Evolutionary conservation across 345 rosid genomes (phyloP).

Genomic region (Syzygium aqueum): DNA sequence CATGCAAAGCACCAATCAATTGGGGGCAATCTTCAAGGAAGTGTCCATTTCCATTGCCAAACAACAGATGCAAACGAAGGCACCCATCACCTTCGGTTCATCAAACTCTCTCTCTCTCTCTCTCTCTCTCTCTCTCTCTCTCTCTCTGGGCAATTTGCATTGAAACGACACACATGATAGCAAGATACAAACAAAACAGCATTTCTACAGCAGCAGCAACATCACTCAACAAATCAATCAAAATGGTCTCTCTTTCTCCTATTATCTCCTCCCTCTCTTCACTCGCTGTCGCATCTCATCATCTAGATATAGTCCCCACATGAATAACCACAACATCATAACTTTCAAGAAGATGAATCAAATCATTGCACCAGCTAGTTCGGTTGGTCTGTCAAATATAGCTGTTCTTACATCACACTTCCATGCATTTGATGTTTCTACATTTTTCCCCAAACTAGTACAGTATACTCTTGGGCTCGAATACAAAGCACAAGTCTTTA

Average conservation of each 20-base stretch:
- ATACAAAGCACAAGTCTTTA: not conserved
- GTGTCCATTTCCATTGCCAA: not conserved
- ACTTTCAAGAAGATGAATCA: not conserved
- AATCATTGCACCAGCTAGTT: not conserved
- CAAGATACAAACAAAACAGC: not conserved
- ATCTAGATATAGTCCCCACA: constrained; percentile 1
- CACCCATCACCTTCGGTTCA: not conserved
- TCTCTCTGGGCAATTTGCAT: not conserved
- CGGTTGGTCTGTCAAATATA: not conserved
- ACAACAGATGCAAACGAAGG: not conserved
- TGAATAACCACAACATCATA: not conserved
- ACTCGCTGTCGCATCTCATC: not conserved
- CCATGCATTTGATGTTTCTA: not conserved
- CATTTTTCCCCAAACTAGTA: not conserved
- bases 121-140: too few species aligned
- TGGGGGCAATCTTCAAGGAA: not conserved
- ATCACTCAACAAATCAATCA: not conserved
- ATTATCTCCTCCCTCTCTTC: not conserved
- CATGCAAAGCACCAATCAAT: not conserved
- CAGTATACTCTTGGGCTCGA: not conserved
- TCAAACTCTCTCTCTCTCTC: not conserved
- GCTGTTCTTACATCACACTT: not conserved
- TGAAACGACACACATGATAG: not conserved
- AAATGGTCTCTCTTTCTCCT: not conserved
- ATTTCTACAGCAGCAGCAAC: not conserved